Evolutionary conservation across 2,329 filamentous ascomycete species (phyloP), one percentile per base, ranked within the genome.

Genomic region (Colletotrichum lindemuthianum): DNA sequence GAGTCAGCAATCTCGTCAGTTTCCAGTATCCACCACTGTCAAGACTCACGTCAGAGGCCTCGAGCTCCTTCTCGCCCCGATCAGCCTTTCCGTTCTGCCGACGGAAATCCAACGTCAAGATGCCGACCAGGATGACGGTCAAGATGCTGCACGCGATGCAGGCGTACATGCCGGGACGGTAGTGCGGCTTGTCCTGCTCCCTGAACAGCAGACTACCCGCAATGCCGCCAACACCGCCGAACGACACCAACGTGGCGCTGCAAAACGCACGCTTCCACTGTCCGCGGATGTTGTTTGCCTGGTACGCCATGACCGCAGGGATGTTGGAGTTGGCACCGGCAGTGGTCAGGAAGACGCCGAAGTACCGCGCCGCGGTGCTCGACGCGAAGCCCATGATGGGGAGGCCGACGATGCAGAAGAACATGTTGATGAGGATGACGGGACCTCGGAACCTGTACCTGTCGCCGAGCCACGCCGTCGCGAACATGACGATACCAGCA

Each of bases 201-300:
- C 88, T 83, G 78, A 95, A 96, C 10, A 95, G 88, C 60, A 92
- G 80, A 69, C 86, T 87, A 33, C 91, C 91, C 1, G 87, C 86
- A 67, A 96, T 96, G 39, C 92, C 92, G 41, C 92, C 92, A 33
- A 96, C 81, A 2, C 91, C 92, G 8, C 92, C 92, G 53, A 91
- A 87, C 1, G 90, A 90, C 4, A 96, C 90, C 2, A 95, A 84
- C 0, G 89, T 90, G 2, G 92, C 91, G 64, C 88, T 91, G 74
- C 88, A 90, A 69, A 96, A 89, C 1, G 92, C 92, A 51, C 93
- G 87, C 80, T 95, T 96, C 92, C 92, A 96, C 78, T 96, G 92
- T 0, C 92, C 92, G 57, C 91, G 88, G 72, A 96, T 90, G 77
- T 96, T 96, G 78, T 95, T 96, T 45, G 92, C 91, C 79, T 95